These are phyloP conservation scores for Malus hybrid DNA, from an alignment of 331 rosid genomes.

Conservation along the genomic window DNA sequence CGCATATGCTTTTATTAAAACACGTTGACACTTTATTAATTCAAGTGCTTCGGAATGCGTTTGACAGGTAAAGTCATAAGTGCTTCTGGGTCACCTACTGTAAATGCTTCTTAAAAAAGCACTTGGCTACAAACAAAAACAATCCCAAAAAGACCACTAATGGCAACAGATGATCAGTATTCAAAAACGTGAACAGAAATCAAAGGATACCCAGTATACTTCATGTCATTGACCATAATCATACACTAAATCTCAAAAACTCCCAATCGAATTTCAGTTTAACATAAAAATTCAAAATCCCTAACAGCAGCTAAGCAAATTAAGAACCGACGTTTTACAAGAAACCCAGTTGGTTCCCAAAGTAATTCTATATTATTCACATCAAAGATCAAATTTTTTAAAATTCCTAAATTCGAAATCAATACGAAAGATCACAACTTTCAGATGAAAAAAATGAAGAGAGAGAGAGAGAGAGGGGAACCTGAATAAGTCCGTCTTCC, in stretches of 20 bases:
- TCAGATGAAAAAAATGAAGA: background rate
- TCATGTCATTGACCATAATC: background rate
- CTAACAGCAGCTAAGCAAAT: background rate
- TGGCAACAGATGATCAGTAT: background rate
- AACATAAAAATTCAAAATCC: background rate
- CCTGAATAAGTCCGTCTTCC: constrained; percentile 69
- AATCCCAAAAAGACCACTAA: background rate
- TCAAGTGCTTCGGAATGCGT: background rate
- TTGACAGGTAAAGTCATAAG: background rate
- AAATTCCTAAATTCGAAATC: background rate
- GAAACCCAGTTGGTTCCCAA: background rate
- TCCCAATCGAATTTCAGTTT: background rate
- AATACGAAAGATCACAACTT: background rate
- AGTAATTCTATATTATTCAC: background rate
- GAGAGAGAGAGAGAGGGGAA: background rate
- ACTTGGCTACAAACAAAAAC: background rate
- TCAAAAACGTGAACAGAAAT: background rate
- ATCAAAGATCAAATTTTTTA: background rate
- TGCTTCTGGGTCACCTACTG: background rate
- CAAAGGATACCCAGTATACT: background rate
- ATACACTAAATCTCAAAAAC: background rate
- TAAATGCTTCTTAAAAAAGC: background rate
- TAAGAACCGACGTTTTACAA: background rate
- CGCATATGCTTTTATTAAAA: background rate
- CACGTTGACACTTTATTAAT: background rate